Percentiles rank a stretch among this genome's conserved stretches.
Conservation (phyloP, 345 rosid species). For the Odontarrhena argentea region DNA sequence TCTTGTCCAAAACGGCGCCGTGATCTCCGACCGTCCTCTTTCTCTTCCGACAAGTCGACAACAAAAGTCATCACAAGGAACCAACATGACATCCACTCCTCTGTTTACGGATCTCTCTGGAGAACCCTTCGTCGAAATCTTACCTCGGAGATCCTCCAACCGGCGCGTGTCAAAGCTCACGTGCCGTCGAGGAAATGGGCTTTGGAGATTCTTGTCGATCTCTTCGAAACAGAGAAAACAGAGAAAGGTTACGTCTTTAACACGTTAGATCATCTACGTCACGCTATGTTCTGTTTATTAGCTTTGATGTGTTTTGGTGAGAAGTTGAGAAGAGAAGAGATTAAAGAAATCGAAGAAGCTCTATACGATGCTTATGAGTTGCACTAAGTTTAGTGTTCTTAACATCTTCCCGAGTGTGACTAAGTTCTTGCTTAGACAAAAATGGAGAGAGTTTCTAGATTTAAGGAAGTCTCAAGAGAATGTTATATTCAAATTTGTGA, state of each 20-base stretch:
- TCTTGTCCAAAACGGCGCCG: constrained; percentile 48
- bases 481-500: constrained; percentile 35
- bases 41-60: constrained; percentile 33
- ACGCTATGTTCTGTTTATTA: constrained; percentile 42
- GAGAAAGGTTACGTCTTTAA: constrained; percentile 35
- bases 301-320: constrained; percentile 47
- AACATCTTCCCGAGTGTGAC: constrained; percentile 46
- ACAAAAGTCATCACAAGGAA: constrained; percentile 31
- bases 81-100: constrained; percentile 48
- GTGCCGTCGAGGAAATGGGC: constrained; percentile 52
- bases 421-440: constrained; percentile 34
- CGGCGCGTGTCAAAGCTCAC: constrained; percentile 37
- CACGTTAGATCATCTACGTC: constrained; percentile 36
- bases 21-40: constrained; percentile 50
- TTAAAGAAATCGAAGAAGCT: constrained; percentile 43
- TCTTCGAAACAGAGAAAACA: constrained; percentile 33
- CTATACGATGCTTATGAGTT: constrained; percentile 32
- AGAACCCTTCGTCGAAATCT: constrained; percentile 51
- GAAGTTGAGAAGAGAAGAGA: constrained; percentile 40
- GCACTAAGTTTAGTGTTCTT: constrained; percentile 41
- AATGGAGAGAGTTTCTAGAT: constrained; percentile 37
- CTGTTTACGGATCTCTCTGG: constrained; percentile 54
- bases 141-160: constrained; percentile 52
- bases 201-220: constrained; percentile 40
- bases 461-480: constrained; percentile 38